These are phyloP conservation scores for Eugenia klotzschiana DNA, from an alignment of 441 rosid species.

Conservation along the genomic window DNA sequence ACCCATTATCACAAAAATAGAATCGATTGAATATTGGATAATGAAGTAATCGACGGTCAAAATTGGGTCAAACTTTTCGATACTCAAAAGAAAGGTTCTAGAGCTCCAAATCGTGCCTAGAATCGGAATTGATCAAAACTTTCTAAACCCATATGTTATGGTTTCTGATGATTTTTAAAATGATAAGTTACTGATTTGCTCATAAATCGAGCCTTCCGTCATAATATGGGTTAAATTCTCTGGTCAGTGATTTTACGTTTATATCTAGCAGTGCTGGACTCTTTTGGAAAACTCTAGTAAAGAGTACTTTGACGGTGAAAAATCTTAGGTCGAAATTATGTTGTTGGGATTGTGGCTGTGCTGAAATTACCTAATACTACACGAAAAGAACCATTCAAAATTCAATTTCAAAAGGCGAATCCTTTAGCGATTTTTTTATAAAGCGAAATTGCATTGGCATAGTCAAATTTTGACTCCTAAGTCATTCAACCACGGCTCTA, in stretches of 20 bases:
- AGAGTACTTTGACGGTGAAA: neutral
- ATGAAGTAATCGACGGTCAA: neutral
- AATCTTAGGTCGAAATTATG: neutral
- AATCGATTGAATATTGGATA: neutral
- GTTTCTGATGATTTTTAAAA: neutral
- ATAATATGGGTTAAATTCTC: neutral
- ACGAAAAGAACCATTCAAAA: neutral
- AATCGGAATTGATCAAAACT: neutral
- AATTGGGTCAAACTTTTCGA: neutral
- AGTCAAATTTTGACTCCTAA: neutral
- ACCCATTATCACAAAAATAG: neutral
- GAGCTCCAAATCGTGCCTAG: neutral
- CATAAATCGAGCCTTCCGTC: neutral
- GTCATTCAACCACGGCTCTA: neutral
- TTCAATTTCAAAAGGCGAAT: neutral
- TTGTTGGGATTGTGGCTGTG: no score
- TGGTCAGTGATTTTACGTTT: neutral
- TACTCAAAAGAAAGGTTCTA: neutral
- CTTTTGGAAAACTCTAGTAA: neutral
- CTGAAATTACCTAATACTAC: neutral
- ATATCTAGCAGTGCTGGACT: neutral
- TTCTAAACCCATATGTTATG: neutral
- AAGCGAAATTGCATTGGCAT: fast-evolving
- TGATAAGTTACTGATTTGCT: neutral
- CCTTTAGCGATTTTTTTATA: no score